phyloP scores from a whole-genome alignment of 805 yeast genomes.

The Vanderwaltozyma yarrowii region DNA sequence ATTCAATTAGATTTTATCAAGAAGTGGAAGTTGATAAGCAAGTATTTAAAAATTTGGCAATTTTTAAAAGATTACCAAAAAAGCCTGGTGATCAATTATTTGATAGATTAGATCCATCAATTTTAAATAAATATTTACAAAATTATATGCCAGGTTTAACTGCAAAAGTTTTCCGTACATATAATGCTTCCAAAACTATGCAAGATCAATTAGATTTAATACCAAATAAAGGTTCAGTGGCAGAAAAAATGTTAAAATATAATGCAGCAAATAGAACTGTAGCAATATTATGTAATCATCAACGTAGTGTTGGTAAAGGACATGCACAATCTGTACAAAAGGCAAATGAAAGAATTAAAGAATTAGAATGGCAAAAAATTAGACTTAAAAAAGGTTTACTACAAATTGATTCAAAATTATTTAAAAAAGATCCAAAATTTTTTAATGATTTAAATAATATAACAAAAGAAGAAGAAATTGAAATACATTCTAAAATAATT shows the following conservation, averaged over 20 bases:
- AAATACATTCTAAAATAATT: constrained; percentile 48
- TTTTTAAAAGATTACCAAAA: constrained; percentile 84
- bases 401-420: constrained; percentile 44
- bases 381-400: constrained; percentile 63
- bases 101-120: constrained; percentile 77
- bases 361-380: constrained; percentile 75
- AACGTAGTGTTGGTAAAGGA: constrained; percentile 77
- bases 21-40: constrained; percentile 89
- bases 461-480: constrained; percentile 50
- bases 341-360: constrained; percentile 66
- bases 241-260: constrained; percentile 76
- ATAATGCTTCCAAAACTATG: constrained; percentile 94
- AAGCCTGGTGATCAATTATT: constrained; percentile 86
- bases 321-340: constrained; percentile 76
- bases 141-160: constrained; percentile 87
- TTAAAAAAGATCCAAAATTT: constrained; percentile 43
- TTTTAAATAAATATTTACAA: constrained; percentile 78
- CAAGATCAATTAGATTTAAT: constrained; percentile 85
- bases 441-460: constrained; percentile 63
- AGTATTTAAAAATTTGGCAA: constrained; percentile 77
- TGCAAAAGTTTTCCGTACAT: constrained; percentile 95
- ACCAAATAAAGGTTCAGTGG: constrained; percentile 75
- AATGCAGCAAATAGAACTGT: constrained; percentile 95
- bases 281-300: constrained; percentile 95
- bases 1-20: constrained; percentile 83